Evolutionary conservation across 2,329 filamentous ascomycete genomes (phyloP), one percentile per base, ranked within the genome.

Genomic region (Chaetomium olivaceum): DNA sequence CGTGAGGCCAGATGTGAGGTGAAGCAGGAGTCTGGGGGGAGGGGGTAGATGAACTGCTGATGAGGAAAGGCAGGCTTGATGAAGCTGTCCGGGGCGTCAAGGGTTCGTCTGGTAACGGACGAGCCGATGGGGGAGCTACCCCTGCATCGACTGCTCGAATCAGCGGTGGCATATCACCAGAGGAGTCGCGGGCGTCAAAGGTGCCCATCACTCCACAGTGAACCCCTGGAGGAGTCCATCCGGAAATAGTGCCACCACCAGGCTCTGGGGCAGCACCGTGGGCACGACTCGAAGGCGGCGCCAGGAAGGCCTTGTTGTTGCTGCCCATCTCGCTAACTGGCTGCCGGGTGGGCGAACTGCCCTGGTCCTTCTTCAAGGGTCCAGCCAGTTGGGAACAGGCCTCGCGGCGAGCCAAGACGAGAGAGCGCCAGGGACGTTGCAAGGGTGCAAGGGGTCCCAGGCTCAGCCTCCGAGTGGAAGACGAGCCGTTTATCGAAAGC

Each of bases 251-350:
- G 67, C 62, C 67, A 58, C 69, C 65, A 59, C 64, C 14, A 14
- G 9, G 56, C 60, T 65, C 62, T 56, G 55, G 54, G 63, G 61
- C 63, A 58, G 6, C 27, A 29, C 27, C 3, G 27, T 29, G 54
- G 63, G 61, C 63, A 58, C 58, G 54, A 61, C 54, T 43, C 56
- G 61, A 64, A 63, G 19, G 8, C 27, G 19, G 8, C 27, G 57
- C 29, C 51, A n/a, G 62, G 62, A 50, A 52, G 58, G 33, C 61
- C 54, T 69, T 63, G 62, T 69, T 63, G 62, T 31, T 36, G 61
- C 64, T 36, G 61, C 62, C 70, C 71, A 74, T 73, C 68, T 73
- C 72, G 71, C 71, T 71, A 71, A 43, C 67, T 68, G 62, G 63
- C 46, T 58, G 58, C 50, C 29, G 54, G 50, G 21, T 52, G 55